Base-by-base conservation (phyloP, 352 stramenopile genomes). In the Phytophthora macrochlamydospora region DNA sequence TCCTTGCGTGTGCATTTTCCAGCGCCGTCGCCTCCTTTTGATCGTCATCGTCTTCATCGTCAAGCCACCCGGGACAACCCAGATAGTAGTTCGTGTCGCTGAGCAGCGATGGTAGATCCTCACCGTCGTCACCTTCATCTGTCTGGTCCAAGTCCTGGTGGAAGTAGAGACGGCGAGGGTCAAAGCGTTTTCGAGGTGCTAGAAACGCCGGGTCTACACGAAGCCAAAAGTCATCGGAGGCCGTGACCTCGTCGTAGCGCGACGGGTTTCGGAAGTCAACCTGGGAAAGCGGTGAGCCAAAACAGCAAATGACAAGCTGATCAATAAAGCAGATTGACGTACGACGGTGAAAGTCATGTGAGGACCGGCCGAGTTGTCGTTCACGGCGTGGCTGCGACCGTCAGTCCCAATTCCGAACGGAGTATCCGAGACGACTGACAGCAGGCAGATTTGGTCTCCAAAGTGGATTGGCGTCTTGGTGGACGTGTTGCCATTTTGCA, bases 311-410 rank as follows among this genome's bases (percentile, higher is more conserved):
- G 2, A 11, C 7, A 7, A 11, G 2, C 40, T 29, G 2, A 32
- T 29, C n/a, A 38, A 38, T 56, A 28, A 44, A 52, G 13, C 30
- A 55, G 56, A 2, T 29, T 4, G 28, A 54, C 75, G 35, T 56
- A 87, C 73, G 45, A 92, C 66, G 6, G 81, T 89, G 53, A 90
- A 88, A n/a, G 73, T 76, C 77, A 89, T 89, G 61, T 90, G 81
- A 0, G 72, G 75, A 0, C 83, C 79, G 29, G n/a, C 29, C 30
- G 65, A 69, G 31, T 42, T 59, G 32, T 73, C 65, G 31, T 55
- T 29, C 32, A 55, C 49, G 3, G 49, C 31, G 14, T 67, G 55
- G 13, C 73, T 78, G 1, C 79, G 77, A 7, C 81, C 83, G 38
- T 88, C 68, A 11, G 56, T n/a, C 1, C 76, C 76, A 18, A 92